These are phyloP conservation scores for Medicago arabica DNA, from an alignment of 306 rosid genomes.

Conservation along the genomic window DNA sequence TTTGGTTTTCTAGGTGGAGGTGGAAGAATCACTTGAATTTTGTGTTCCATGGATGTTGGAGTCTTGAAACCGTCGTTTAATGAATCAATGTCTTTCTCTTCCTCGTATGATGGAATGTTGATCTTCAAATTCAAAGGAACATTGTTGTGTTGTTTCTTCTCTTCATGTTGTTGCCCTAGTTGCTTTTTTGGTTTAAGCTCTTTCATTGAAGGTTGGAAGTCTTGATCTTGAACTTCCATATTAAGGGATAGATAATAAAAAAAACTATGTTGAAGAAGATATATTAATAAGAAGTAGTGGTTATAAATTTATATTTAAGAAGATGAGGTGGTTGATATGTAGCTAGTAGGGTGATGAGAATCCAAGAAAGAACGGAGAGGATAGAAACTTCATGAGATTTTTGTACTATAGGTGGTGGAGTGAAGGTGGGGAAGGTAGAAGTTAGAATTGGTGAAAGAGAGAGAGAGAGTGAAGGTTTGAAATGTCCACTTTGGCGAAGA, in stretches of 20 bases:
- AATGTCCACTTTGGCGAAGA: constrained; percentile 67
- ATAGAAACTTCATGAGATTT: constrained; percentile 50
- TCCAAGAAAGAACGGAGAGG: constrained; percentile 15
- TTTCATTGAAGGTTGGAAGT: constrained; percentile 9
- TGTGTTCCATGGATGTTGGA: constrained; percentile 63
- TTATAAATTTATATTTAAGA: neutral
- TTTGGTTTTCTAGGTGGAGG: constrained; percentile 79
- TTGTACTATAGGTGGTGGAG: constrained; percentile 12
- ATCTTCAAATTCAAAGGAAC: constrained; percentile 40
- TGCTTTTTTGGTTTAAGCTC: neutral
- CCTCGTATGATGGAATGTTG: constrained; percentile 38
- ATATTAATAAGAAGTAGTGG: neutral
- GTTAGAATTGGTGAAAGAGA: constrained; percentile 1
- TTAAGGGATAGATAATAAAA: neutral
- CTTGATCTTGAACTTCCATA: constrained; percentile 32
- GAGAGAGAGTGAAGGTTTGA: constrained; percentile 17
- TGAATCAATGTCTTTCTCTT: constrained; percentile 1
- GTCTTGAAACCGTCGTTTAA: constrained; percentile 63
- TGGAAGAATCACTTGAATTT: constrained; percentile 53
- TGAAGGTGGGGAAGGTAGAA: constrained; percentile 27
- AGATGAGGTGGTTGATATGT: neutral
- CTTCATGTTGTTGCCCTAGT: constrained; percentile 9
- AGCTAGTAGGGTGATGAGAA: constrained; percentile 14
- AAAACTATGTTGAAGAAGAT: neutral
- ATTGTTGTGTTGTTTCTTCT: constrained; percentile 26